phyloP scores from a whole-genome alignment of 176 grass and related monocot genomes.

The Carex cristatella region DNA sequence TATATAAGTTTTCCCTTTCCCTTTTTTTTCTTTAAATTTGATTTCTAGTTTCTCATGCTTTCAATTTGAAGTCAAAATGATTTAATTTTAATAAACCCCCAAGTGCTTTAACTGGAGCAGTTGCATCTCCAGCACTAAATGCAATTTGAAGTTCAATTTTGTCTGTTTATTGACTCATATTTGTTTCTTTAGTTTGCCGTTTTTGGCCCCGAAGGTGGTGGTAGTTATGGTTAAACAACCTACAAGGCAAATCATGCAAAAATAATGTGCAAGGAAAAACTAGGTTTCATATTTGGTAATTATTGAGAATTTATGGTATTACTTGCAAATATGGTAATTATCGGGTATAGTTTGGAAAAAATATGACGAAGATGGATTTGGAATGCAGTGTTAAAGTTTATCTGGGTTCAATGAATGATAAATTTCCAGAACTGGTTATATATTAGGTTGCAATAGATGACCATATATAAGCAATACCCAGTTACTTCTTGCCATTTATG shows the following conservation, averaged over 20 bases:
- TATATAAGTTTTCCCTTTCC: too few species aligned
- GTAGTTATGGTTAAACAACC: neutral
- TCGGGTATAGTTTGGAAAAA: constrained; percentile 9
- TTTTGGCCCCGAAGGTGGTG: neutral
- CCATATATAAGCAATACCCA: neutral
- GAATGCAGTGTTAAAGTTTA: neutral
- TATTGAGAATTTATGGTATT: neutral
- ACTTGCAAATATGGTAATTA: constrained; percentile 4
- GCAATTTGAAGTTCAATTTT: neutral
- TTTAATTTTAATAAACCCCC: too few species aligned
- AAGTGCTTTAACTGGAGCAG: neutral
- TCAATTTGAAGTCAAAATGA: too few species aligned
- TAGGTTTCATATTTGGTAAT: neutral
- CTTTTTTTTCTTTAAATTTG: too few species aligned
- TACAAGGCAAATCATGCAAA: neutral
- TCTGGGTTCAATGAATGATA: neutral
- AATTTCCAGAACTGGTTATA: neutral
- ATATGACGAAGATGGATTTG: neutral
- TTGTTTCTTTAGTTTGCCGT: neutral
- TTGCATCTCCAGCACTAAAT: neutral
- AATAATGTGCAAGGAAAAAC: neutral
- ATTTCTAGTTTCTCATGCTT: too few species aligned
- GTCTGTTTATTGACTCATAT: neutral
- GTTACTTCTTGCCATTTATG: neutral
- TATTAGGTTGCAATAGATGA: neutral